These are phyloP conservation scores for Cutaneotrichosporon curvatum DNA, from an alignment of 1,284 basidiomycete species.

Conservation along the genomic window DNA sequence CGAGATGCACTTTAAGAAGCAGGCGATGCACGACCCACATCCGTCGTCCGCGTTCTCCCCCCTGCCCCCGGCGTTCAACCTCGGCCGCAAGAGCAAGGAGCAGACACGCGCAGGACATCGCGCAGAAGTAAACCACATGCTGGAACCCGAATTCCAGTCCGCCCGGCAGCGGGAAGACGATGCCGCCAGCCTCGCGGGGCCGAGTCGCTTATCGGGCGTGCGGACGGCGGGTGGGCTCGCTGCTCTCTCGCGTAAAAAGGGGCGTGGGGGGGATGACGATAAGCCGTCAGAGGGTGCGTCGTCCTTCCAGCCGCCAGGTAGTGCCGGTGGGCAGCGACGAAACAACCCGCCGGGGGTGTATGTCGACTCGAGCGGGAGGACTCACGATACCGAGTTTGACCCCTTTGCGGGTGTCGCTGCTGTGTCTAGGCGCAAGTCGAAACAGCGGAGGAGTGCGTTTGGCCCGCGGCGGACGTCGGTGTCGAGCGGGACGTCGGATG, in stretches of 20 bases:
- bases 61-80: constrained; percentile 33
- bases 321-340: background rate
- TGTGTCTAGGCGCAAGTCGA: constrained; percentile 35
- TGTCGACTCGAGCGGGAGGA: constrained; percentile 37
- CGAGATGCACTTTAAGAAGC: constrained; percentile 35
- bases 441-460: constrained; percentile 33
- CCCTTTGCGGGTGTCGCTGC: constrained; percentile 42
- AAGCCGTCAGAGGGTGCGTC: constrained; percentile 9
- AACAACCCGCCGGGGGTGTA: constrained; percentile 28
- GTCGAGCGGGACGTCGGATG: constrained; percentile 9
- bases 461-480: constrained; percentile 28
- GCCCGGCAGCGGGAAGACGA: constrained; percentile 21
- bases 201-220: constrained; percentile 21
- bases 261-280: constrained; percentile 13
- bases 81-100: constrained; percentile 31
- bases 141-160: constrained; percentile 36
- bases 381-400: constrained; percentile 46
- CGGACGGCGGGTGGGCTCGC: constrained; percentile 30
- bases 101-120: constrained; percentile 29
- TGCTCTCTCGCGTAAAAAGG: constrained; percentile 9
- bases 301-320: background rate
- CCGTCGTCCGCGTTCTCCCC: constrained; percentile 33
- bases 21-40: constrained; percentile 34
- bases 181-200: constrained; percentile 21
- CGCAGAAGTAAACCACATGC: constrained; percentile 41